Evolutionary conservation across 179 eudicot species (phyloP).

Genomic region (Actinidia chinensis): DNA sequence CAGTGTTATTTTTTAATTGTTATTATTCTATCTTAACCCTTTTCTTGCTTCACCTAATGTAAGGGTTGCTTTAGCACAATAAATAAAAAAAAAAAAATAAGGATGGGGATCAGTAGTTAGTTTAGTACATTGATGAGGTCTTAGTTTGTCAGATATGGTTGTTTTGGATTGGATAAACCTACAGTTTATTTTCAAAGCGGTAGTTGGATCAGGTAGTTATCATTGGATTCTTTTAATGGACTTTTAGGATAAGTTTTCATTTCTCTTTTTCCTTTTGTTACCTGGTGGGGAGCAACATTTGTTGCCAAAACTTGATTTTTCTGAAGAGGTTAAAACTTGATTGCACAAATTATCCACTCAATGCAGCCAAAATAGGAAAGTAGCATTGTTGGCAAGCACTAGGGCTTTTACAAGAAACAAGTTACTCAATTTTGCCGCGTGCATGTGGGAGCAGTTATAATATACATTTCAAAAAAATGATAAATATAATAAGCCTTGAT

Average conservation of each 20-base stretch:
- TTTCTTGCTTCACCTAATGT: no score
- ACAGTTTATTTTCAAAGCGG: neutral
- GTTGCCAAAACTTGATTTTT: neutral
- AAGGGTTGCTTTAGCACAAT: no score
- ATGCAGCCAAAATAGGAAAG: neutral
- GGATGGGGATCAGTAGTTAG: no score
- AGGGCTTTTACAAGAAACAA: neutral
- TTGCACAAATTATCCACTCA: neutral
- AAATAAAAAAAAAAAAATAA: no score
- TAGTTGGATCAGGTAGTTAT: neutral
- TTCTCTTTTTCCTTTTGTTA: constrained; percentile 10
- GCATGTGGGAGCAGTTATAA: neutral
- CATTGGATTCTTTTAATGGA: constrained; percentile 28
- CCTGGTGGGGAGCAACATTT: constrained; percentile 24
- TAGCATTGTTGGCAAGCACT: no score
- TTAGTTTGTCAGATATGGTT: no score
- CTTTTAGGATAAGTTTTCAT: constrained; percentile 9
- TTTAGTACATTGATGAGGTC: no score
- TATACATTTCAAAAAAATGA: neutral
- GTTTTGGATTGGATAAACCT: no score
- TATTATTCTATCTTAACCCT: no score
- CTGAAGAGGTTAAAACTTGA: neutral
- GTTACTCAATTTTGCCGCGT: neutral
- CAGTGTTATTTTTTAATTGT: no score
- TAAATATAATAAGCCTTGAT: no score